Base-by-base conservation (phyloP, 768 basidiomycete genomes). In the Collybia mongolica region DNA sequence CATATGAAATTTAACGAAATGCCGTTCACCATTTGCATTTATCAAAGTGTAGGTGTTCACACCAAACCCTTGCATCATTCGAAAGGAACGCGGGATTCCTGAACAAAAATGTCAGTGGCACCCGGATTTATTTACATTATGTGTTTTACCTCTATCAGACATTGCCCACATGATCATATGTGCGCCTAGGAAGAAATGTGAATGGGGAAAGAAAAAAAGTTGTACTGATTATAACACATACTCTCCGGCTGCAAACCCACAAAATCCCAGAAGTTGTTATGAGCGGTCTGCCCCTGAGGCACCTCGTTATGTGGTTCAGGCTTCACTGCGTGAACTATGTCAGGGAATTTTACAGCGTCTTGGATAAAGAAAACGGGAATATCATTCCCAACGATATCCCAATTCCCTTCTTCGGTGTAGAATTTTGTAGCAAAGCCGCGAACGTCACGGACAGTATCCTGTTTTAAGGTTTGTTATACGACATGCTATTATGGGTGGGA, bases 211-310 rank as follows among this genome's bases (percentile, higher is more conserved):
- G 32, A 12, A 9, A 14, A 14, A 3, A 32, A 32, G 5, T 32
- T 3, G 2, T 11, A 32, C 14, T 17, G 14, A 12, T 26, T 39
- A 57, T 65, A 8, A 24, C 2, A 50, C 67, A 44, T 64, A 76
- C 83, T 76, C 60, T 90, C 85, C 0, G 86, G 79, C 58, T 84
- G 82, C 24, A 90, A 72, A 38, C 81, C 79, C 35, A 83, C 83
- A 57, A 87, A 93, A 60, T 93, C 91, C 89, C 90, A 94, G 54
- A 92, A 90, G 58, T 88, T 91, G 69, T 93, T 90, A 60, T 93
- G 90, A 1, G 86, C 83, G 15, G 59, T 68, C 62, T 87, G 85
- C 2, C 80, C 85, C 43, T 79, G 77, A 2, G 86, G 86, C 0
- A 88, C 77, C 56, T 93, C 93, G 52, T 88, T 90, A 39, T 90